A percentile compares a stretch with the other conserved stretches of the same genome.
phyloP scores from a whole-genome alignment of 2,329 filamentous ascomycete species.

The Alternaria arborescens region DNA sequence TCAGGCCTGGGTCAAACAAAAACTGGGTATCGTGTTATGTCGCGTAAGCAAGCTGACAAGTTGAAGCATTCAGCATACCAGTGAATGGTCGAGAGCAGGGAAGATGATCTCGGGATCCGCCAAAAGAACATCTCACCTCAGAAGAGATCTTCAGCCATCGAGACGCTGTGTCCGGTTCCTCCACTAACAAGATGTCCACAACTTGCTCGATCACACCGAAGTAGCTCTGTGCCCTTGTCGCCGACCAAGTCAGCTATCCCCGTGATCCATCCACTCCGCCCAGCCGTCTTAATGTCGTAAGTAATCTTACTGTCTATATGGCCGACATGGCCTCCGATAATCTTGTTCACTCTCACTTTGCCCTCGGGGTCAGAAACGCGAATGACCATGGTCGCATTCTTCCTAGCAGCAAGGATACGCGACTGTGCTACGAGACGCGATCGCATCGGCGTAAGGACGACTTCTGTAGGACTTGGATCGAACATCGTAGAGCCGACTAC shows the following conservation, averaged over 20 bases:
- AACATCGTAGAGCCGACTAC: conserved; percentile 25
- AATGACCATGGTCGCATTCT: conserved; percentile 65
- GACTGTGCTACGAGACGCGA: conserved; percentile 72
- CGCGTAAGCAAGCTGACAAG: background rate
- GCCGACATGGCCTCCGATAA: conserved; percentile 70
- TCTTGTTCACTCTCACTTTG: conserved; percentile 60
- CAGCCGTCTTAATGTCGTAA: conserved; percentile 56
- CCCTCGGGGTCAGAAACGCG: conserved; percentile 62
- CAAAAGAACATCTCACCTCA: conserved; percentile 2
- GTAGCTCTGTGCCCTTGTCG: conserved; percentile 1
- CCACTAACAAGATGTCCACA: conserved; percentile 31
- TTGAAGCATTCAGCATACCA: background rate
- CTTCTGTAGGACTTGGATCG: conserved; percentile 1
- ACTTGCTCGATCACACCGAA: conserved; percentile 11
- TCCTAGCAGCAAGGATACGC: conserved; percentile 67
- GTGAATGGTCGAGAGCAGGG: background rate
- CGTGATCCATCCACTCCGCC: conserved; percentile 36
- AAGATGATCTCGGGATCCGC: background rate
- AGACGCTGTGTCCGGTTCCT: conserved; percentile 14
- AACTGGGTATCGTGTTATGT: conserved; percentile 1
- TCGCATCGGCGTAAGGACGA: conserved; percentile 55
- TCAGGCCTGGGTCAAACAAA: background rate
- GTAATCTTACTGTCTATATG: conserved; percentile 65
- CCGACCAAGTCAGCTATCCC: conserved; percentile 37
- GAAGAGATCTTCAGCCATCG: conserved; percentile 31